Base-by-base conservation (phyloP, 768 basidiomycete genomes). In the Termitomyces sp. region DNA sequence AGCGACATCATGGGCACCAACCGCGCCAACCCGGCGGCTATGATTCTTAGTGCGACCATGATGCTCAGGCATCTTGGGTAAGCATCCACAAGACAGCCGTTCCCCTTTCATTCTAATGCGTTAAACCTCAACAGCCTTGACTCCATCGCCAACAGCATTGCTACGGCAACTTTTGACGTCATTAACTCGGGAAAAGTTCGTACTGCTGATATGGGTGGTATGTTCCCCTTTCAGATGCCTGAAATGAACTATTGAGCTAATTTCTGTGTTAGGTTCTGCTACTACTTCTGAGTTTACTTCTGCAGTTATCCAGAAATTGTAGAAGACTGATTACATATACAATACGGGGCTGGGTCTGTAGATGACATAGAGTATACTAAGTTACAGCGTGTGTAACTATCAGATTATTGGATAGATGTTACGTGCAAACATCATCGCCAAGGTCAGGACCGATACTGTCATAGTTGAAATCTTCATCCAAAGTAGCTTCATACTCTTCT, bases 41-140 rank as follows among this genome's bases (percentile, higher is more conserved):
- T 98, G 86, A 89, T 99, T 71, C 86, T 98, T 60, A 95, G 92
- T 63, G 91, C 96, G 36, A 95, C 96, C 43, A 96, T 99, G 88
- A 92, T 99, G 88, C 85, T 99, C 63, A 83, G 96, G 66, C 95
- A 97, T 73, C 86, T 98, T 60, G 96, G 96, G 85, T 94, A 76
- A 69, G 86, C 71, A 53, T 58, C 61, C 5, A 38, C n/a, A 32
- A 33, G 16, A 43, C 13, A 30, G 4, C 1, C 16, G 32, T 23
- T 5, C 18, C 28, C 26, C 13, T 32, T 46, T 36, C 33, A 23
- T 26, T 35, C 14, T 58, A 33, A 53, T 53, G 58, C 54, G 66
- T 18, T 18, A 3, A 16, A 72, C 44, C 64, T 75, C 44, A 73
- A 68, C 61, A 95, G 93, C 51, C 89, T 98, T 57, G 94, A 98